Conservation (phyloP, 2,329 filamentous ascomycete species). For the Colletotrichum tropicale region DNA sequence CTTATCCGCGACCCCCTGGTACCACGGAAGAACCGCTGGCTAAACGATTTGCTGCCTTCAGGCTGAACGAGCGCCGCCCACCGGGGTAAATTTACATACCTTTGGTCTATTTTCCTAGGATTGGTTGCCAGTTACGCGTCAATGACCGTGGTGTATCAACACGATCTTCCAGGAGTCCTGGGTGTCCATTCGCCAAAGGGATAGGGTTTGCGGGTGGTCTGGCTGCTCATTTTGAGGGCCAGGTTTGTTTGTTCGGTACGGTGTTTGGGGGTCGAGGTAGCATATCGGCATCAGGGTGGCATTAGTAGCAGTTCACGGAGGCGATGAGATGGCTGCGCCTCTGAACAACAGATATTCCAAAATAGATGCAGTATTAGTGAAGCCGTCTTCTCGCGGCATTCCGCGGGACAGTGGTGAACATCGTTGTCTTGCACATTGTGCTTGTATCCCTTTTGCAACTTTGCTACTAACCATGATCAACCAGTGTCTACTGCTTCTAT, state of each 20-base stretch:
- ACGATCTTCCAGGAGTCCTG: background rate
- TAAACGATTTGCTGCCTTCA: slow-evolving; percentile 72
- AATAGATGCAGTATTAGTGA: background rate
- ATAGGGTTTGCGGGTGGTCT: background rate
- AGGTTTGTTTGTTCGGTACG: background rate
- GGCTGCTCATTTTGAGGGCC: background rate
- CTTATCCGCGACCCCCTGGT: slow-evolving; percentile 30
- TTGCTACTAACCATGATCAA: background rate
- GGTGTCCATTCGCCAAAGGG: background rate
- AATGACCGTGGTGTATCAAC: background rate
- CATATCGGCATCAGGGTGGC: slow-evolving; percentile 2
- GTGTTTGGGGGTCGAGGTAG: background rate
- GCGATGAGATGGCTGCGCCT: background rate
- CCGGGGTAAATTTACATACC: background rate
- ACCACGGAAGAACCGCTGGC: slow-evolving; percentile 59
- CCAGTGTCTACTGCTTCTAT: background rate
- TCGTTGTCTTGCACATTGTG: background rate
- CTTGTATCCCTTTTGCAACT: background rate
- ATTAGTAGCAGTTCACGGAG: background rate
- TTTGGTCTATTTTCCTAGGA: background rate
- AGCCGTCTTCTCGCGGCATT: background rate
- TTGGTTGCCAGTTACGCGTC: background rate
- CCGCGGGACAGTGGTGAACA: background rate
- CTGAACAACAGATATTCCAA: background rate
- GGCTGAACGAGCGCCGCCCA: slow-evolving; percentile 53